Conservation (phyloP, 106 monocot species). For the Acorus gramineus region DNA sequence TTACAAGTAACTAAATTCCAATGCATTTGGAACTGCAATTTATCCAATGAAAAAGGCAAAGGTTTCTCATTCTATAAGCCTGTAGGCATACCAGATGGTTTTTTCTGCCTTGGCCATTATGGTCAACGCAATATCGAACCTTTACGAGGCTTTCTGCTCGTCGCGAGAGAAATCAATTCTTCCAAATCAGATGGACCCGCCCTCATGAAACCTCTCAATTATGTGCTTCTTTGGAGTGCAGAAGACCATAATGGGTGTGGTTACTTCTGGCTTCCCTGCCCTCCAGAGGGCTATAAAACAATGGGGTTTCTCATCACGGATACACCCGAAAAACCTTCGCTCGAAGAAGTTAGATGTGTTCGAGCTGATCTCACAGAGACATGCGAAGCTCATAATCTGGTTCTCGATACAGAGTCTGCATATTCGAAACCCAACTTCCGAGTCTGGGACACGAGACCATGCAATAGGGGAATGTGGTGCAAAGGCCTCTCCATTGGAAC, state of each 20-base stretch:
- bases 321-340: conserved; percentile 55
- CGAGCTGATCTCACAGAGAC: conserved; percentile 70
- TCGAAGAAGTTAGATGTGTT: conserved; percentile 74
- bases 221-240: conserved; percentile 60
- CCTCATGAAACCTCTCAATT: conserved; percentile 66
- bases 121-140: conserved; percentile 48
- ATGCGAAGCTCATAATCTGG: conserved; percentile 40
- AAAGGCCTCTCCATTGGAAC: conserved; percentile 68
- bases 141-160: conserved; percentile 73
- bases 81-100: conserved; percentile 51
- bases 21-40: conserved; percentile 57
- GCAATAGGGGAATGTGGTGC: conserved; percentile 58
- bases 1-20: conserved; percentile 52
- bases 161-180: conserved; percentile 35
- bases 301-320: conserved; percentile 67
- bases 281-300: conserved; percentile 71
- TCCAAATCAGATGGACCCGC: conserved; percentile 27
- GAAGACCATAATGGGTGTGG: conserved; percentile 27
- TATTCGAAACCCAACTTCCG: conserved; percentile 18
- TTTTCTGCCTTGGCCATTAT: conserved; percentile 78
- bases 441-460: conserved; percentile 62
- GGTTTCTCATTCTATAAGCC: conserved; percentile 81
- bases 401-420: conserved; percentile 24
- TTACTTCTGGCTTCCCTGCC: conserved; percentile 72
- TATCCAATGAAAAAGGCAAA: conserved; percentile 11